Conservation (phyloP, 257 asterid genomes). For the Fraxinus anomala region DNA sequence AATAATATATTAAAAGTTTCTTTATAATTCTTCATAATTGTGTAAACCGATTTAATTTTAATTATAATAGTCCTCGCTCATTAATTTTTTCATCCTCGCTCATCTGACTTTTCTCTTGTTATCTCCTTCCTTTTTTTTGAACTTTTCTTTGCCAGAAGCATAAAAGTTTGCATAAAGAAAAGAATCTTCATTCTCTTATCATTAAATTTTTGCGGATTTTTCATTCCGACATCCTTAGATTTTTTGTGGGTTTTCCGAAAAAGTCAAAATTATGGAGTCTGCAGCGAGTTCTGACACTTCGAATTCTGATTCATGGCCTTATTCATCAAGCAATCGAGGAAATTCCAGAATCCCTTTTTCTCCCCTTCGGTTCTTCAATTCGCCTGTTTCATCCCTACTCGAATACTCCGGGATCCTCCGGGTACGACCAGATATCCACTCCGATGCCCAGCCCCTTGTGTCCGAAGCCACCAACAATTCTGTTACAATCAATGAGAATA, state of each 20-base stretch:
- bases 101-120: conserved; percentile 24
- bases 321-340: conserved; percentile 28
- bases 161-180: neutral
- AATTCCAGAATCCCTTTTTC: conserved; percentile 36
- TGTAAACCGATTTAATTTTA: no score
- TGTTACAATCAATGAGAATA: conserved; percentile 18
- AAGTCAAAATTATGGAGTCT: conserved; percentile 27
- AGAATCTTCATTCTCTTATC: neutral
- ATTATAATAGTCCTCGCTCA: neutral
- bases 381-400: conserved; percentile 56
- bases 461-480: conserved; percentile 26
- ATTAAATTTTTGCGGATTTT: neutral
- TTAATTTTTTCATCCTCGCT: neutral
- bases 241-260: neutral
- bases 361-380: conserved; percentile 50
- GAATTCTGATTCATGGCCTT: conserved; percentile 29
- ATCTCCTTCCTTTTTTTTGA: conserved; percentile 12
- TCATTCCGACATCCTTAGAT: neutral
- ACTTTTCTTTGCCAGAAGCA: conserved; percentile 13
- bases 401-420: conserved; percentile 60
- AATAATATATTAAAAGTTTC: no score
- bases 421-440: conserved; percentile 44
- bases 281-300: conserved; percentile 32
- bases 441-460: conserved; percentile 44
- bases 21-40: no score